Percentiles rank a stretch among this genome's conserved stretches.
phyloP scores from a whole-genome alignment of 306 rosid genomes.

The Gastrolobium bilobum region DNA sequence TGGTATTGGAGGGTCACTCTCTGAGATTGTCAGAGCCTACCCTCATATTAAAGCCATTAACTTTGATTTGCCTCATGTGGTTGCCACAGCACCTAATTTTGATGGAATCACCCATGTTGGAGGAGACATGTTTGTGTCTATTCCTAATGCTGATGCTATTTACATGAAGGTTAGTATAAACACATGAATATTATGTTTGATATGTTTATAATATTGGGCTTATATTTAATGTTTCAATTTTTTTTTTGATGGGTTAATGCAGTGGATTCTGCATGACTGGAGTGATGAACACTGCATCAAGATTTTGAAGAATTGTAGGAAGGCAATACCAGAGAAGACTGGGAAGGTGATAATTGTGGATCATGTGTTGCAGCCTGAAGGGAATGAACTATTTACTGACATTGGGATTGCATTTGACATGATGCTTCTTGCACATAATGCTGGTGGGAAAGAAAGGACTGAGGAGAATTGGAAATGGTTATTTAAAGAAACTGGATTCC shows the following conservation, averaged over 20 bases:
- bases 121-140: constrained; percentile 58
- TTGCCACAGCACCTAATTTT: constrained; percentile 49
- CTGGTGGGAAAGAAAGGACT: constrained; percentile 64
- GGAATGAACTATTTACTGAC: constrained; percentile 57
- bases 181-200: too few relatives aligned
- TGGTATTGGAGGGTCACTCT: constrained; percentile 60
- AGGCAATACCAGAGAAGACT: constrained; percentile 60
- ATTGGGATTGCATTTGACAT: constrained; percentile 58
- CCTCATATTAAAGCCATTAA: constrained; percentile 60
- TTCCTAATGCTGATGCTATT: constrained; percentile 59
- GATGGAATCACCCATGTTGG: constrained; percentile 63
- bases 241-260: neutral
- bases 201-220: too few relatives aligned
- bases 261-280: constrained; percentile 84
- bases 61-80: constrained; percentile 62
- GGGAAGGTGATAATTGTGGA: constrained; percentile 70
- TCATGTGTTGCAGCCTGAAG: constrained; percentile 52
- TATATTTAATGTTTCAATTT: too few relatives aligned
- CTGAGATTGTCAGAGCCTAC: constrained; percentile 60
- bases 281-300: constrained; percentile 68
- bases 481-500: constrained; percentile 59
- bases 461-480: constrained; percentile 67
- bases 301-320: constrained; percentile 62
- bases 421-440: constrained; percentile 59
- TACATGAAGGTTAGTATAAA: constrained; percentile 57